Evolutionary conservation across 257 asterid species (phyloP).

Genomic region (Mentha longifolia): DNA sequence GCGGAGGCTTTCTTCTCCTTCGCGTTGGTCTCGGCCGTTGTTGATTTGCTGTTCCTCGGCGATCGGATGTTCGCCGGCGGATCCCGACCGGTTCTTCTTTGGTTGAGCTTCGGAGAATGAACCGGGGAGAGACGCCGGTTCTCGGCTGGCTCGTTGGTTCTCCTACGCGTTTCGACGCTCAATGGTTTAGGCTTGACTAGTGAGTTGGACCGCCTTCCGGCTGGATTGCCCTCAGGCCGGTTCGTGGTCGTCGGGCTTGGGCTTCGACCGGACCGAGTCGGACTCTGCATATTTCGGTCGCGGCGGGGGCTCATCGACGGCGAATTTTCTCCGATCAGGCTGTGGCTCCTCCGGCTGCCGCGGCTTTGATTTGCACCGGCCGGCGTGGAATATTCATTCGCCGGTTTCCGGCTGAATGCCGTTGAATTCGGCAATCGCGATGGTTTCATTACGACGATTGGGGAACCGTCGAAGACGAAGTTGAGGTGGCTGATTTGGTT

Average conservation of each 20-base stretch:
- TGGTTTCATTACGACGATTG: conserved; percentile 66
- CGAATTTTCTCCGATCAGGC: conserved; percentile 48
- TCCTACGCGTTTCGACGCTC: conserved; percentile 62
- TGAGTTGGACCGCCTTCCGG: conserved; percentile 56
- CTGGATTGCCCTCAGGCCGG: conserved; percentile 48
- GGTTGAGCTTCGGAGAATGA: conserved; percentile 66
- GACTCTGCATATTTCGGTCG: conserved; percentile 57
- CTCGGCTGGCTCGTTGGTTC: conserved; percentile 50
- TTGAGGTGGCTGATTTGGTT: conserved; percentile 44
- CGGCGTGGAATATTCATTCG: conserved; percentile 44
- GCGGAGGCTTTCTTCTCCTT: conserved; percentile 36
- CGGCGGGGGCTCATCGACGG: conserved; percentile 64
- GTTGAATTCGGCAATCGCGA: conserved; percentile 44
- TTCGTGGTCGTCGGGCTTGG: conserved; percentile 50
- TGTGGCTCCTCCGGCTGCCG: conserved; percentile 45
- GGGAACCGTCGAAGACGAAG: conserved; percentile 66
- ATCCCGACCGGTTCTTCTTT: conserved; percentile 52
- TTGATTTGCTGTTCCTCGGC: conserved; percentile 54
- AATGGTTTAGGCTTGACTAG: conserved; percentile 59
- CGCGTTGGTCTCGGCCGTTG: conserved; percentile 27
- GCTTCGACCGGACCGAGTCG: conserved; percentile 47
- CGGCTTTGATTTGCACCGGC: conserved; percentile 38
- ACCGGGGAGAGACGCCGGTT: conserved; percentile 57
- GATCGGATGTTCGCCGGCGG: conserved; percentile 45
- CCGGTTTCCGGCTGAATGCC: conserved; percentile 43